Percentiles rank a stretch among this genome's conserved stretches.
Conservation (phyloP, 2,329 filamentous ascomycete genomes). For the Botrytis pseudocinerea region DNA sequence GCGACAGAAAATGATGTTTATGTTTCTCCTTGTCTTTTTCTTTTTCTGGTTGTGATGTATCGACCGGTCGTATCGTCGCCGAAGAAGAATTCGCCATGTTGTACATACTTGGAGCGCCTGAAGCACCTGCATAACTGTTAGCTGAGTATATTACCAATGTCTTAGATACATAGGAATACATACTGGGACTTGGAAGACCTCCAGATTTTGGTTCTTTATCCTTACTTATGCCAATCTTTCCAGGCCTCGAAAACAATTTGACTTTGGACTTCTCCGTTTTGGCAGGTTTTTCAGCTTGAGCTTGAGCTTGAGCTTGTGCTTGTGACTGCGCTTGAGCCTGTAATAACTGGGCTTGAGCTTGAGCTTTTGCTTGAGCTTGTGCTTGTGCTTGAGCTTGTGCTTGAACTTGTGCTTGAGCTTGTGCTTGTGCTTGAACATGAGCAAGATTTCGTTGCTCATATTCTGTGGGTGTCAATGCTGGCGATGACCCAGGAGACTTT, state of each 20-base stretch:
- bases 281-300: constrained; percentile 56
- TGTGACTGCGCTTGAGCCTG: constrained; percentile 39
- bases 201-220: constrained; percentile 64
- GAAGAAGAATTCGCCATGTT: constrained; percentile 74
- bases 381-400: not conserved
- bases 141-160: constrained; percentile 52
- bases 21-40: constrained; percentile 67
- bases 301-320: not conserved
- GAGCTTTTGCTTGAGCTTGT: constrained; percentile 31
- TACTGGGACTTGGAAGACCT: constrained; percentile 70
- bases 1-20: constrained; percentile 76
- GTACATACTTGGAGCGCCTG: constrained; percentile 64
- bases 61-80: constrained; percentile 69
- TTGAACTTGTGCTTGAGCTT: not conserved
- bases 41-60: constrained; percentile 50
- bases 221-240: constrained; percentile 69
- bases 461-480: constrained; percentile 41
- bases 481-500: constrained; percentile 48
- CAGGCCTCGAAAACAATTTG: constrained; percentile 77
- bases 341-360: not conserved
- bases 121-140: constrained; percentile 32
- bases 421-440: constrained; percentile 10
- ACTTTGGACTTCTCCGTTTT: constrained; percentile 74
- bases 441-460: constrained; percentile 33
- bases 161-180: constrained; percentile 59